Percentiles rank a stretch among this genome's conserved stretches.
Conservation (phyloP, 768 basidiomycete species). For the Kwoniella sp. region DNA sequence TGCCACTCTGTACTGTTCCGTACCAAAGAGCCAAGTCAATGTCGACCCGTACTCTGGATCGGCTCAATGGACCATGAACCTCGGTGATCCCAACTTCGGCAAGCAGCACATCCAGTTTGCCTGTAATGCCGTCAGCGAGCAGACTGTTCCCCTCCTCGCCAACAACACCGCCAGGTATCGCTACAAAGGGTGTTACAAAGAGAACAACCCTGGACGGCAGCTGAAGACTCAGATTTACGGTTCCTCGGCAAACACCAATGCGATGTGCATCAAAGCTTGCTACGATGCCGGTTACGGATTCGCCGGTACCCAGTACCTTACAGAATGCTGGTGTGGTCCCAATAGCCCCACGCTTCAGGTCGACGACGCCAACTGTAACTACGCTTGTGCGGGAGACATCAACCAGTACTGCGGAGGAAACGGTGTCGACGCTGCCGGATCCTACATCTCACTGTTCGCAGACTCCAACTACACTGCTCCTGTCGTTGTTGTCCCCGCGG, state of each 20-base stretch:
- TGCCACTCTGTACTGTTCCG: conserved; percentile 20
- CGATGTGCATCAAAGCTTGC: conserved; percentile 51
- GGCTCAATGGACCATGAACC: conserved; percentile 20
- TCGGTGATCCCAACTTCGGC: conserved; percentile 19
- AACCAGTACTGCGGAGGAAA: conserved; percentile 28
- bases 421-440: conserved; percentile 9
- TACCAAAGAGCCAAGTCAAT: conserved; percentile 21
- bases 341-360: conserved; percentile 11
- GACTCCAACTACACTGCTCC: not conserved
- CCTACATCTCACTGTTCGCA: conserved; percentile 22
- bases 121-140: conserved; percentile 18
- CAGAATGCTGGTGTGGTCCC: conserved; percentile 43
- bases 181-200: conserved; percentile 21
- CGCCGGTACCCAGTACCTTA: conserved; percentile 54
- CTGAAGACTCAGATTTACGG: conserved; percentile 15
- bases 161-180: conserved; percentile 14
- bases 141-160: conserved; percentile 6
- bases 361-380: conserved; percentile 26
- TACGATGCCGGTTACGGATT: conserved; percentile 43
- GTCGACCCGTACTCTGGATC: conserved; percentile 15
- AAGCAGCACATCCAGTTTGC: conserved; percentile 21
- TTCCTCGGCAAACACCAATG: conserved; percentile 41
- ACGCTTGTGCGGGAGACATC: conserved; percentile 35
- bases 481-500: conserved; percentile 3
- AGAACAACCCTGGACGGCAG: conserved; percentile 21